phyloP scores from a whole-genome alignment of 805 yeast species.

The Sugiyamaella smithiae region DNA sequence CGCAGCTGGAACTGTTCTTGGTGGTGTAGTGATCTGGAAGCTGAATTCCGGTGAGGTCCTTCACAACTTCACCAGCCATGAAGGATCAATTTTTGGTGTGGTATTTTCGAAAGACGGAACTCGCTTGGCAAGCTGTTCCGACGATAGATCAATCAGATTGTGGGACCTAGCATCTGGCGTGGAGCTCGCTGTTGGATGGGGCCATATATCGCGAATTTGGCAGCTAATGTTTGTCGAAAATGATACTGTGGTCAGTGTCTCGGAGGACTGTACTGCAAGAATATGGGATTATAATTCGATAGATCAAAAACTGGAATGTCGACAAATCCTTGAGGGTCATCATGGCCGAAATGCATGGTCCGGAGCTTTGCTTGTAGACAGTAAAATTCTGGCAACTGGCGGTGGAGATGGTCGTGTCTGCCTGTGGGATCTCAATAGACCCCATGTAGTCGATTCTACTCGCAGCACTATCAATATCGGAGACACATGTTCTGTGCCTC shows the following conservation, averaged over 20 bases:
- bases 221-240: conserved; percentile 54
- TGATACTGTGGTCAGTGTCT: conserved; percentile 54
- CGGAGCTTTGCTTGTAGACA: conserved; percentile 46
- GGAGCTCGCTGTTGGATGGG: conserved; percentile 83
- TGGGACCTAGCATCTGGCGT: conserved; percentile 62
- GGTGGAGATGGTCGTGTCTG: conserved; percentile 91
- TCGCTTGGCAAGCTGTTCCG: conserved; percentile 78
- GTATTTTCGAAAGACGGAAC: conserved; percentile 54
- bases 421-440: conserved; percentile 45
- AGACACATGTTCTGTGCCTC: neutral
- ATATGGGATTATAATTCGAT: conserved; percentile 56
- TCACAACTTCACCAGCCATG: conserved; percentile 68
- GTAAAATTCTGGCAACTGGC: conserved; percentile 64
- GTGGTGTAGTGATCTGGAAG: conserved; percentile 78
- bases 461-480: neutral
- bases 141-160: conserved; percentile 82
- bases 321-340: conserved; percentile 62
- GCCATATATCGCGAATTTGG: conserved; percentile 96
- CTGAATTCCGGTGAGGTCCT: conserved; percentile 40
- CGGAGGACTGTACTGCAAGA: conserved; percentile 86
- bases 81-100: conserved; percentile 88
- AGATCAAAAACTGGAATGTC: conserved; percentile 37
- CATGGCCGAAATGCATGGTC: conserved; percentile 84
- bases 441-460: neutral
- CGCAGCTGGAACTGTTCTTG: conserved; percentile 92